Base-by-base conservation (phyloP, 2,329 filamentous ascomycete genomes). In the Colletotrichum sp. region DNA sequence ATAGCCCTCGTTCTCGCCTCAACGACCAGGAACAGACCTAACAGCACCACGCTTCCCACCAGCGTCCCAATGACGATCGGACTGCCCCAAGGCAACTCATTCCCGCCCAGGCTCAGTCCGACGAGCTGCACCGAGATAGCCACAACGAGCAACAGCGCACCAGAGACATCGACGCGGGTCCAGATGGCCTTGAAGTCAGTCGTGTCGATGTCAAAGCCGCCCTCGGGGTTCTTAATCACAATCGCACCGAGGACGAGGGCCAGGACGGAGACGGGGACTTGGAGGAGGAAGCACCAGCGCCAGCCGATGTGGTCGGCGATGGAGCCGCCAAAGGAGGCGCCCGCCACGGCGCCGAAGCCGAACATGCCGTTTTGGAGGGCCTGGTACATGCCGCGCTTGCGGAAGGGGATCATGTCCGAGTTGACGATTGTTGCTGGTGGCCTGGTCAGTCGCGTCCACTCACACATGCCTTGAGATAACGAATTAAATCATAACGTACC, bases 291-390 rank as follows among this genome's bases (percentile, higher is more conserved):
- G 72, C 91, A 93, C 89, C 90, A 93, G 26, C 93, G 87, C 93
- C 93, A 95, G 12, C 93, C 93, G 26, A 95, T 86, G 3, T 84
- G 86, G 78, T 94, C 92, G 28, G 92, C 92, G 13, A 95, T 88
- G 39, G 90, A 88, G 3, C 93, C 93, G 5, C 93, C 93, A 63
- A 93, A 88, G 0, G 91, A 91, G 10, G 92, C 92, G 3, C 92
- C 92, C 24, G 89, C 88, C 39, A 93, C 90, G 3, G 91, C 89
- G 0, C 92, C 92, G 76, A 93, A 91, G 1, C 92, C 92, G 74
- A 90, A 89, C 39, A 93, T 86, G 18, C 87, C 89, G 75, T 93
- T 93, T 77, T 93, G 91, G 12, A 91, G 77, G 60, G 92, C 88
- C 81, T 93, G 85, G 81, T 93, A 92, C 88, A 91, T 91, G 52